A percentile compares a stretch with the other conserved stretches of the same genome.
These are phyloP conservation scores for Dentipellis sp. DNA, from an alignment of 768 basidiomycete species.

Conservation along the genomic window DNA sequence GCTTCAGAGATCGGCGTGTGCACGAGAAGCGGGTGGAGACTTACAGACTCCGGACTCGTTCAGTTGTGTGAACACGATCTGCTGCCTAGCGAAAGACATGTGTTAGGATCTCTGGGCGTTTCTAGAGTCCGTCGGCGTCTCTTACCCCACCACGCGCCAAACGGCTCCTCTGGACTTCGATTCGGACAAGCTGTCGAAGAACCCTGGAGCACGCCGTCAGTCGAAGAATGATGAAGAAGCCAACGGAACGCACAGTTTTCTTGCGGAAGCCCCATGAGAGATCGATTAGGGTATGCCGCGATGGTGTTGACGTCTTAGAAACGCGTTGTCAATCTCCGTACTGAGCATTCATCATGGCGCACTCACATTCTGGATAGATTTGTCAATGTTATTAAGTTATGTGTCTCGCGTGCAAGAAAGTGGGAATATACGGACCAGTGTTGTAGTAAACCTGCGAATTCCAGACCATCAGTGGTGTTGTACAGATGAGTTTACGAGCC, in stretches of 20 bases:
- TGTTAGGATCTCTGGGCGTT: not conserved
- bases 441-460: slow-evolving; percentile 36
- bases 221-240: not conserved
- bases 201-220: slow-evolving; percentile 26
- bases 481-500: not conserved
- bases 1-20: slow-evolving; percentile 20
- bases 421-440: slow-evolving; percentile 26
- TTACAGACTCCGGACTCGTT: slow-evolving; percentile 28
- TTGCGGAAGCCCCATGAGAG: slow-evolving; percentile 46
- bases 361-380: slow-evolving; percentile 7
- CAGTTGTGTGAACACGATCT: slow-evolving; percentile 46
- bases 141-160: slow-evolving; percentile 46
- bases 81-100: slow-evolving; percentile 29
- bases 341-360: not conserved
- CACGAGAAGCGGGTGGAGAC: slow-evolving; percentile 6
- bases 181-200: slow-evolving; percentile 35
- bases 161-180: slow-evolving; percentile 38
- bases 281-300: slow-evolving; percentile 33
- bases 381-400: slow-evolving; percentile 4
- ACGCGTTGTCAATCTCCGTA: not conserved
- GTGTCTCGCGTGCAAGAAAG: no score
- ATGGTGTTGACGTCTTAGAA: slow-evolving; percentile 35
- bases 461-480: not conserved
- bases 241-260: slow-evolving; percentile 33
- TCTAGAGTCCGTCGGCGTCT: not conserved